phyloP scores from a whole-genome alignment of 176 grass and related monocot species.

The Dendrocalamus sinicus region DNA sequence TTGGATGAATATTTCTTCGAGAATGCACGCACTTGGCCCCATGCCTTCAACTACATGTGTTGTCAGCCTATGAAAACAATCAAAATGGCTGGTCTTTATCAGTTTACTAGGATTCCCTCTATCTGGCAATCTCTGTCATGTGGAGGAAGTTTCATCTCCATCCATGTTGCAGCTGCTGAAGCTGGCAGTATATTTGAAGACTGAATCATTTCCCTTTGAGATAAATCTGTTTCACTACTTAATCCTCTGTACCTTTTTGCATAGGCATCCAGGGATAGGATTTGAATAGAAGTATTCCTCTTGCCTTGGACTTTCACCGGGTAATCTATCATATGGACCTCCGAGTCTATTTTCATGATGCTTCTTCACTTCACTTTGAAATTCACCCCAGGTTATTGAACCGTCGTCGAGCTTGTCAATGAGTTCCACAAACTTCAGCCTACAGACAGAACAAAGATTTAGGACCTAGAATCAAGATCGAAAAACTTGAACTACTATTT shows the following conservation, averaged over 20 bases:
- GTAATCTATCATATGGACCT: conserved; percentile 68
- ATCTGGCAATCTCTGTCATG: conserved; percentile 1
- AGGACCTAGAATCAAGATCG: not conserved
- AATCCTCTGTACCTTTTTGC: conserved; percentile 43
- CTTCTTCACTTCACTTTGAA: conserved; percentile 52
- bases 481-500: not conserved
- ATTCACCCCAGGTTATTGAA: conserved; percentile 53
- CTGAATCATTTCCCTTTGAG: conserved; percentile 19
- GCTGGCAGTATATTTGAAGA: conserved; percentile 11
- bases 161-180: conserved; percentile 30
- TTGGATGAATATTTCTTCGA: not conserved
- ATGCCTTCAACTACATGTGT: conserved; percentile 24
- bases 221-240: conserved; percentile 35
- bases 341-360: conserved; percentile 59
- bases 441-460: not conserved
- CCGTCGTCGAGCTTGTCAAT: conserved; percentile 63
- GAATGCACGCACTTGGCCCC: not conserved
- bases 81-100: conserved; percentile 36
- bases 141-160: conserved; percentile 40
- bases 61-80: conserved; percentile 49
- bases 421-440: conserved; percentile 65
- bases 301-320: conserved; percentile 44
- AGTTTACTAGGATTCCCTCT: conserved; percentile 23
- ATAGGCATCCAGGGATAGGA: conserved; percentile 70
- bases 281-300: conserved; percentile 83